Conservation (phyloP, 805 yeast species). For the Candida piceae region DNA sequence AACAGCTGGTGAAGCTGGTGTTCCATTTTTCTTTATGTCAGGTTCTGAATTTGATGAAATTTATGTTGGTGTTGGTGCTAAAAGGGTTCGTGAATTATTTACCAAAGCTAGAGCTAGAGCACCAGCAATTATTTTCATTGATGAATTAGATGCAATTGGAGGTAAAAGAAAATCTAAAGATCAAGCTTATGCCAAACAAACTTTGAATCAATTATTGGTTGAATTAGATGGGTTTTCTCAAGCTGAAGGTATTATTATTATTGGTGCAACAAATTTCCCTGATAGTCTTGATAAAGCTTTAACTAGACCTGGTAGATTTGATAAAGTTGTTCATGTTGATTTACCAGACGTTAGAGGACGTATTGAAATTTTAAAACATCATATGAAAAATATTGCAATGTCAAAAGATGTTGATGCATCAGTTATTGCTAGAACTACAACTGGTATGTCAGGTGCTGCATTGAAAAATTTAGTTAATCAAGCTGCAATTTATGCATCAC, state of each 20-base stretch:
- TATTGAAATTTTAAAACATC: constrained; percentile 84
- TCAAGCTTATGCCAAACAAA: constrained; percentile 97
- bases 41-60: constrained; percentile 98
- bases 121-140: constrained; percentile 96
- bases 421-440: constrained; percentile 92
- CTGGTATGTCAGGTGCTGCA: constrained; percentile 98
- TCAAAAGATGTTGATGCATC: constrained; percentile 83
- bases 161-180: constrained; percentile 96
- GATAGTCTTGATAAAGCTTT: constrained; percentile 94
- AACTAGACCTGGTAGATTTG: constrained; percentile 76
- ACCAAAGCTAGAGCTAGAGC: constrained; percentile 90
- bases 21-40: constrained; percentile 96
- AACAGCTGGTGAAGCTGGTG: constrained; percentile 99
- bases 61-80: constrained; percentile 99
- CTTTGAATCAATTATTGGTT: constrained; percentile 90
- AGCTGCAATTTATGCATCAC: constrained; percentile 97
- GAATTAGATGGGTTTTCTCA: constrained; percentile 96
- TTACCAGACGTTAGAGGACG: constrained; percentile 98
- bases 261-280: constrained; percentile 98
- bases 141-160: constrained; percentile 98
- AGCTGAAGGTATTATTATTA: constrained; percentile 86
- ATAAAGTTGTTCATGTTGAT: constrained; percentile 90
- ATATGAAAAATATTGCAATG: constrained; percentile 84
- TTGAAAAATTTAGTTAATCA: constrained; percentile 92
- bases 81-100: constrained; percentile 91